A percentile compares a stretch with the other conserved stretches of the same genome.
phyloP scores from a whole-genome alignment of 495 filamentous ascomycete species.

The Podospora fimiseda region DNA sequence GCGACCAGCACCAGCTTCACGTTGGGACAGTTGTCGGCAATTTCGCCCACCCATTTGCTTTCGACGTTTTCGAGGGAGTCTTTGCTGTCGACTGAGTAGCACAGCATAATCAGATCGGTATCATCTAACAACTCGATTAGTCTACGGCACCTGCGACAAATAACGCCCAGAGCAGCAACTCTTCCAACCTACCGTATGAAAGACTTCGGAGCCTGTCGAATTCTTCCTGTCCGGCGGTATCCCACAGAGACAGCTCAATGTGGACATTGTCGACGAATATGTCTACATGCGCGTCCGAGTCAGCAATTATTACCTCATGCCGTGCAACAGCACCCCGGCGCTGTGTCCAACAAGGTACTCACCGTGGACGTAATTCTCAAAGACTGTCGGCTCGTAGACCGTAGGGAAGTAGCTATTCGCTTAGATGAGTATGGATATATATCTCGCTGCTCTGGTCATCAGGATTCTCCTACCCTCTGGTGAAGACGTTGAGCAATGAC shows the following conservation, averaged over 20 bases:
- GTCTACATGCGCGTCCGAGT: constrained; percentile 48
- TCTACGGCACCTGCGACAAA: background rate
- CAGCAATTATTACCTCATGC: constrained; percentile 2
- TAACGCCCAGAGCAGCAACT: too few relatives aligned
- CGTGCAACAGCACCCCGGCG: background rate
- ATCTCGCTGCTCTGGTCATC: background rate
- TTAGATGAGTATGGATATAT: constrained; percentile 4
- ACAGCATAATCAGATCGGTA: constrained; percentile 97
- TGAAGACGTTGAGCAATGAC: constrained; percentile 95
- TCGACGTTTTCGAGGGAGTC: constrained; percentile 98
- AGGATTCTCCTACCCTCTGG: constrained; percentile 72
- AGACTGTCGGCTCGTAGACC: constrained; percentile 97
- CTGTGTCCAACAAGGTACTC: constrained; percentile 27
- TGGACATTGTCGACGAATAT: constrained; percentile 96
- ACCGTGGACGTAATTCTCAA: constrained; percentile 99
- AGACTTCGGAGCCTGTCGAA: constrained; percentile 93
- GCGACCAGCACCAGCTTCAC: constrained; percentile 95
- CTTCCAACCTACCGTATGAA: constrained; percentile 60
- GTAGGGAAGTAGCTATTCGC: constrained; percentile 85
- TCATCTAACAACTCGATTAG: constrained; percentile 47
- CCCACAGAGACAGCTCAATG: constrained; percentile 96
- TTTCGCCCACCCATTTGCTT: constrained; percentile 96
- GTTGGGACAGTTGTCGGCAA: constrained; percentile 91
- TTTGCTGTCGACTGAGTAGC: constrained; percentile 91
- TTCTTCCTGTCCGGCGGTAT: constrained; percentile 98